Percentiles rank a stretch among this genome's conserved stretches.
Evolutionary conservation across 2,329 filamentous ascomycete species (phyloP).

Genomic region (Raffaelea deltoideospora): DNA sequence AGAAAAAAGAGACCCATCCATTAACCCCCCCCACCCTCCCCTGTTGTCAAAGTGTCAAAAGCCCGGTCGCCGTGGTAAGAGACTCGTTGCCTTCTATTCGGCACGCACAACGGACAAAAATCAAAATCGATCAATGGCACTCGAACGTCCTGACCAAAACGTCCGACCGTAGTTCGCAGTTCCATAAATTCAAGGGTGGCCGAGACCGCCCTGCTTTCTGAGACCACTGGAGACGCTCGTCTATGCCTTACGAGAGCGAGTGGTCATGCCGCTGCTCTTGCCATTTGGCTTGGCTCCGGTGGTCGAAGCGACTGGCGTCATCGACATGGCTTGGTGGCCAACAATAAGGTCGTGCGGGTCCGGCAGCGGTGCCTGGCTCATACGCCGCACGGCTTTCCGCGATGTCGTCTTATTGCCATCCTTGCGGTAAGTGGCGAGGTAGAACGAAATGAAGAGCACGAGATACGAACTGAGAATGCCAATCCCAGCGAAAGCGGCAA

Average conservation of each 20-base stretch:
- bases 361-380: conserved; percentile 54
- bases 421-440: conserved; percentile 91
- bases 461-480: conserved; percentile 89
- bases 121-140: no score
- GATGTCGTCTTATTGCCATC: conserved; percentile 64
- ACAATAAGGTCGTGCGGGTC: conserved; percentile 63
- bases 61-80: no score
- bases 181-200: neutral
- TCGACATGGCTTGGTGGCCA: no score
- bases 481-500: conserved; percentile 85
- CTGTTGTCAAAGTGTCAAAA: no score
- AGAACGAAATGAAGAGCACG: conserved; percentile 97
- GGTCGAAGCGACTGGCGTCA: conserved; percentile 35
- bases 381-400: conserved; percentile 58
- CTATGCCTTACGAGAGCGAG: conserved; percentile 58
- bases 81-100: no score
- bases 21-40: no score
- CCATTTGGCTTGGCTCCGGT: conserved; percentile 44
- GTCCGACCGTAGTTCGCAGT: neutral
- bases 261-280: conserved; percentile 24
- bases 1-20: no score
- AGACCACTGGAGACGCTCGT: neutral
- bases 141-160: no score
- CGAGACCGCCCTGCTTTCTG: neutral
- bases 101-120: no score